A percentile compares a stretch with the other conserved stretches of the same genome.
phyloP scores from a whole-genome alignment of 108 stramenopile genomes.

The Fragilariopsis cylindrus region DNA sequence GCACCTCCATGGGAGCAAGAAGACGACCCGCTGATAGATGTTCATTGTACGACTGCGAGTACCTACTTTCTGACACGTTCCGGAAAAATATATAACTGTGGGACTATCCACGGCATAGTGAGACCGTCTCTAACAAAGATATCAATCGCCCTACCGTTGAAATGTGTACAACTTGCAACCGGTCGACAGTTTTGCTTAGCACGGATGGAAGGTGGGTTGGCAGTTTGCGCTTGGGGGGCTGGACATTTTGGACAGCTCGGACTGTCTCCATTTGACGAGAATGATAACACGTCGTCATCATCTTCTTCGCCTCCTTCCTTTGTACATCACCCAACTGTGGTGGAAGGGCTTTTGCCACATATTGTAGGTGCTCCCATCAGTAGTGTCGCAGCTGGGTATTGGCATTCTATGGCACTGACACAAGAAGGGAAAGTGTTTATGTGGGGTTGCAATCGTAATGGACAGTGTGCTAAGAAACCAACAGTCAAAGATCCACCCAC shows the following conservation, averaged over 20 bases:
- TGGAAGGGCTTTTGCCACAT: slow-evolving; percentile 68
- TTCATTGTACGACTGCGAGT: slow-evolving; percentile 22
- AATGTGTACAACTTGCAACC: slow-evolving; percentile 51
- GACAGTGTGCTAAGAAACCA: slow-evolving; percentile 60
- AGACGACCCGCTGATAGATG: slow-evolving; percentile 23
- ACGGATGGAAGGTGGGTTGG: slow-evolving; percentile 56
- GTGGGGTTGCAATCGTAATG: slow-evolving; percentile 81
- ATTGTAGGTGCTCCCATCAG: slow-evolving; percentile 58
- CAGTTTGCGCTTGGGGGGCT: slow-evolving; percentile 79
- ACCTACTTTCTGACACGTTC: slow-evolving; percentile 32
- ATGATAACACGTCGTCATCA: neutral
- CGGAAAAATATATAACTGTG: slow-evolving; percentile 35
- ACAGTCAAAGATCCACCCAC: slow-evolving; percentile 42
- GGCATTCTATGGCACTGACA: slow-evolving; percentile 72
- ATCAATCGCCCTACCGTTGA: slow-evolving; percentile 34
- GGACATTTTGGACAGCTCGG: slow-evolving; percentile 90
- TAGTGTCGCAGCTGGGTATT: slow-evolving; percentile 69
- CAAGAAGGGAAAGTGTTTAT: slow-evolving; percentile 57
- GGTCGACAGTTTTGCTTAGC: slow-evolving; percentile 58
- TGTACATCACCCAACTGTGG: slow-evolving; percentile 50
- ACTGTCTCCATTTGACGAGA: slow-evolving; percentile 45
- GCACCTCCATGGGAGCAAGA: slow-evolving; percentile 31
- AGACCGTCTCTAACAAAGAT: slow-evolving; percentile 23
- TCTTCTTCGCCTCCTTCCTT: slow-evolving; percentile 19
- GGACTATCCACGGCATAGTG: slow-evolving; percentile 35